Evolutionary conservation across 1,284 basidiomycete species (phyloP), one percentile per base, ranked within the genome.

Genomic region (Volvariella volvacea): DNA sequence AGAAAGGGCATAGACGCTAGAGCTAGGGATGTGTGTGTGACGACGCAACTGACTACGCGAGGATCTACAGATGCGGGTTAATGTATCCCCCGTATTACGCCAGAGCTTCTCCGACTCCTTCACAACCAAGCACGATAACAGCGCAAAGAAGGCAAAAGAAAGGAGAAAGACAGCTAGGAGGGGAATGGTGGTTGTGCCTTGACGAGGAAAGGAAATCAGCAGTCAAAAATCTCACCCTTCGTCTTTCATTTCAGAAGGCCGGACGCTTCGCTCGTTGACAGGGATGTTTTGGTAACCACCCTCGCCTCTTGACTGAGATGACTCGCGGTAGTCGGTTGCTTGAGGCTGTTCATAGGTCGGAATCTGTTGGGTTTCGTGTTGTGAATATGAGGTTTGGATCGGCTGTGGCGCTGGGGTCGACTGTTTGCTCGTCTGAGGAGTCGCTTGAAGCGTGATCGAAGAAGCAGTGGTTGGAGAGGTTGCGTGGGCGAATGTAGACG

Each of bases 201-300:
- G 59, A 54, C 54, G 54, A 55, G 59, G 55, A 55, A 60, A 61
- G 44, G 41, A 22, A 57, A 53, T 50, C 41, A 57, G 36, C 34
- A 45, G 46, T 43, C 41, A 43, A 52, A 52, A 49, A 47, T 55
- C 93, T 92, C 80, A 96, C 94, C 93, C 93, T 88, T 96, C 93
- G 60, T 97, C 94, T 65, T 93, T 93, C 92, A 94, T 95, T 65
- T 97, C 93, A 42, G 88, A 91, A 10, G 92, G 92, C 45, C 88
- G 76, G 20, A 93, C 74, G 16, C 78, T 80, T 42, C 85, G 76
- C 54, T 86, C 82, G 12, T 70, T 68, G 37, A 70, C 63, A 10
- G 65, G 62, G 39, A 73, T 64, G 44, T 56, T 73, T 31, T 74
- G 70, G 50, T 68, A 74, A 32, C 58, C 66, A 30, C 62, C 66